Evolutionary conservation across 306 rosid genomes (phyloP), one percentile per base, ranked within the genome.

Genomic region (Prunus mongolica): DNA sequence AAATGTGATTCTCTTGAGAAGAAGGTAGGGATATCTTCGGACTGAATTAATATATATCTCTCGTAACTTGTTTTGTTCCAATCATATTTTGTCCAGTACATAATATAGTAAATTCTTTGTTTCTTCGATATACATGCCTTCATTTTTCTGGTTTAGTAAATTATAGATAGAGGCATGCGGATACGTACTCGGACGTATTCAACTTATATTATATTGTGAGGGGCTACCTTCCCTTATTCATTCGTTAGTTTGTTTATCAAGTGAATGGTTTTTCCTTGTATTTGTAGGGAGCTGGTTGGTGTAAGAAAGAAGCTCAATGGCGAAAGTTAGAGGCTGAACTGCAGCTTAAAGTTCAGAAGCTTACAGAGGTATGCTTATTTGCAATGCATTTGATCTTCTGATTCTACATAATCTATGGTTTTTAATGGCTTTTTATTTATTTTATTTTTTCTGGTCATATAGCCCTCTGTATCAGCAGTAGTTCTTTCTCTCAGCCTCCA

Each of bases 271-370:
- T 80, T 32, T 22, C 27, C 14, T 30, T 38, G 69, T 67, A 46
- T 78, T 56, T 81, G 74, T 73, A 93, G 97, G 86, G 49, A 62
- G 87, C 82, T 75, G 74, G 77, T 72, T 92, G 97, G 93, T 49
- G 54, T 71, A 87, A 74, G 69, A 88, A 84, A 79, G 97, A 89
- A 85, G 89, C 84, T 19, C 69, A 78, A 62, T 90, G 97, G 96
- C 28, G 19, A 76, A 82, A 72, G 66, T 67, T 12, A 69, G 91
- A 88, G 82, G 76, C 84, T 78, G 86, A 73, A 71, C 74, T 85
- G 85, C 66, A 18, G 67, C 54, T 15, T 34, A 76, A 85, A 74
- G 79, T 86, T 74, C 60, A 75, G 58, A 84, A 81, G 61, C 90
- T 91, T 67, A 74, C 65, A 5, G 71, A 90, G 89, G 98, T 91